Conservation (phyloP, 768 basidiomycete species). For the Infundibulicybe gibba region DNA sequence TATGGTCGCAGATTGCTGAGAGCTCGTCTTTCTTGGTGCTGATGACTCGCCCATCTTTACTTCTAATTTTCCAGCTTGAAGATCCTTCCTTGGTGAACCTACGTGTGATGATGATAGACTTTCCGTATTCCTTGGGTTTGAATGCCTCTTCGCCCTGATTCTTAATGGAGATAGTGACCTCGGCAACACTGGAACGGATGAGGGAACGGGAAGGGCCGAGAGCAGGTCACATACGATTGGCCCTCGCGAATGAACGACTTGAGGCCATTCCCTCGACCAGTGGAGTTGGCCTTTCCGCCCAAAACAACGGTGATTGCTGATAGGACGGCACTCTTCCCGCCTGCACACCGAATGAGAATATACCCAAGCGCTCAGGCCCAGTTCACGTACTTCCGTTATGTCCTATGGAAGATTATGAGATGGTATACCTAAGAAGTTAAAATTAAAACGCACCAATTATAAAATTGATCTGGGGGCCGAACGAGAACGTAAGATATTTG, state of each 20-base stretch:
- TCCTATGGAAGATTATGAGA: constrained; percentile 36
- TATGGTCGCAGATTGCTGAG: constrained; percentile 85
- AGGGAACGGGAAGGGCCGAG: background rate
- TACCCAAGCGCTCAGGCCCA: background rate
- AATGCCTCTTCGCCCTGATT: constrained; percentile 92
- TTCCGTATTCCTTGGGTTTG: constrained; percentile 80
- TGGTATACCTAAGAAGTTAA: background rate
- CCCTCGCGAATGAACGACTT: constrained; percentile 87
- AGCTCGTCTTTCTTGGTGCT: constrained; percentile 83
- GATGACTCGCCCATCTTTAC: constrained; percentile 58
- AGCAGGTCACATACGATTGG: constrained; percentile 51
- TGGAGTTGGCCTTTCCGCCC: constrained; percentile 89
- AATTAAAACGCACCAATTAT: constrained; percentile 67
- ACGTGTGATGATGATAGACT: constrained; percentile 81
- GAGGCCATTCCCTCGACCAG: constrained; percentile 83
- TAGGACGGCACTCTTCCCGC: constrained; percentile 93
- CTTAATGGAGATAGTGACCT: constrained; percentile 79
- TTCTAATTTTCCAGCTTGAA: constrained; percentile 81
- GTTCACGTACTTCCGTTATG: constrained; percentile 84
- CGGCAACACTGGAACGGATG: constrained; percentile 45
- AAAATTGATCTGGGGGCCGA: constrained; percentile 95
- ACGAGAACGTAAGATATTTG: constrained; percentile 73
- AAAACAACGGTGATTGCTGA: constrained; percentile 92
- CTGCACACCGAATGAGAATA: constrained; percentile 32
- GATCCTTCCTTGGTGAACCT: constrained; percentile 72